Conservation (phyloP, 2,329 filamentous ascomycete genomes). For the Ilyonectria robusta region DNA sequence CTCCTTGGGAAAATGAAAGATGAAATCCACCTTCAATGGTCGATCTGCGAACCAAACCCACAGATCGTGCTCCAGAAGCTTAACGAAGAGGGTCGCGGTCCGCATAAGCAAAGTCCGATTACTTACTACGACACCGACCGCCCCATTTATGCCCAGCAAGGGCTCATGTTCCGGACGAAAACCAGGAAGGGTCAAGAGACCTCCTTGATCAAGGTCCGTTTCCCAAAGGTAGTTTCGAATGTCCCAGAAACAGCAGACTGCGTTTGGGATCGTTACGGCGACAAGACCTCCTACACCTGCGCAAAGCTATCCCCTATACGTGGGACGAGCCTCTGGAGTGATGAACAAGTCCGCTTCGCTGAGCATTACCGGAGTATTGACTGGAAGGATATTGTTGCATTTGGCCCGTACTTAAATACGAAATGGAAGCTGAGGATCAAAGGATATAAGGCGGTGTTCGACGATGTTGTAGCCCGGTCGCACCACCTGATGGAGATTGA, state of each 20-base stretch:
- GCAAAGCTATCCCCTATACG: conserved; percentile 27
- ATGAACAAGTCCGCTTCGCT: conserved; percentile 38
- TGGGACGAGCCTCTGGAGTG: conserved; percentile 32
- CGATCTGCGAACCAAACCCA: conserved; percentile 36
- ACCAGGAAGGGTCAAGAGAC: conserved; percentile 34
- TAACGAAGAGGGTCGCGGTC: conserved; percentile 26
- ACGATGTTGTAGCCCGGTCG: conserved; percentile 31
- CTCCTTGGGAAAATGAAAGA: conserved; percentile 1
- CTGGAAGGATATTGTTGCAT: conserved; percentile 34
- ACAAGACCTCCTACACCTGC: conserved; percentile 35
- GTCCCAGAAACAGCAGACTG: conserved; percentile 28
- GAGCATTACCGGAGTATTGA: conserved; percentile 38
- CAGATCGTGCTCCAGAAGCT: conserved; percentile 36
- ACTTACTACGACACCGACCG: conserved; percentile 42
- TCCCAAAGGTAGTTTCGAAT: conserved; percentile 23
- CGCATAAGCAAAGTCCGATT: conserved; percentile 40
- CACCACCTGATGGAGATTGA: conserved; percentile 43
- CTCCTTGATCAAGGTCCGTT: conserved; percentile 40
- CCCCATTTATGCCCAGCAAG: conserved; percentile 36
- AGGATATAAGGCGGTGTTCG: conserved; percentile 38
- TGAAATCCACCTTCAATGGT: conserved; percentile 39
- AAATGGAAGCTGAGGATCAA: conserved; percentile 41
- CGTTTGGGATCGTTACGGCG: conserved; percentile 42
- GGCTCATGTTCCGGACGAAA: conserved; percentile 43
- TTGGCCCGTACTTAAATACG: conserved; percentile 31